phyloP scores from a whole-genome alignment of 768 basidiomycete species.

The Collybia nuda region DNA sequence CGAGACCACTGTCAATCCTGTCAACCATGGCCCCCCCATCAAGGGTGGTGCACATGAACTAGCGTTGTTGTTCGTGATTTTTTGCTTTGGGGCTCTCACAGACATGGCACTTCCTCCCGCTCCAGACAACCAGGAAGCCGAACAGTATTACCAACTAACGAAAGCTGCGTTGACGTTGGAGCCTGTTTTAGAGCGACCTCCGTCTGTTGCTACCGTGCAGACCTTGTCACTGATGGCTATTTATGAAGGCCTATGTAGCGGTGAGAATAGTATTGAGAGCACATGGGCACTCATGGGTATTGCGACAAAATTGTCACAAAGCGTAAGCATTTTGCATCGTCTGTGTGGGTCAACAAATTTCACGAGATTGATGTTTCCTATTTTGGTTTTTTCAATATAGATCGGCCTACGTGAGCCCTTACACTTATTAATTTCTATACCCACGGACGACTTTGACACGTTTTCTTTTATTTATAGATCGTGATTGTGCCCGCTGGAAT shows the following conservation, averaged over 20 bases:
- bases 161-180: conserved; percentile 66
- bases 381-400: conserved; percentile 28
- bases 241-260: conserved; percentile 65
- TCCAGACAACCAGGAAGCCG: conserved; percentile 51
- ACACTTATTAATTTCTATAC: conserved; percentile 2
- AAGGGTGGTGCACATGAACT: conserved; percentile 53
- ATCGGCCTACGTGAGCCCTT: conserved; percentile 63
- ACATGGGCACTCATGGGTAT: conserved; percentile 70
- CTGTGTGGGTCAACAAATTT: neutral
- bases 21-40: conserved; percentile 2
- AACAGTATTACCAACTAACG: conserved; percentile 57
- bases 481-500: conserved; percentile 72
- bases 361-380: neutral
- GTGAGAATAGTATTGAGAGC: conserved; percentile 68
- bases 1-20: neutral
- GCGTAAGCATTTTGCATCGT: conserved; percentile 41
- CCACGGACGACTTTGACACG: neutral
- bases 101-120: conserved; percentile 51
- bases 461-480: conserved; percentile 39
- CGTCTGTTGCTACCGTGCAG: conserved; percentile 71
- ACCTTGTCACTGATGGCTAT: conserved; percentile 67
- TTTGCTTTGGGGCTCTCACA: conserved; percentile 61
- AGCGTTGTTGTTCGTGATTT: conserved; percentile 60
- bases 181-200: conserved; percentile 68
- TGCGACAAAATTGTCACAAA: conserved; percentile 66